Evolutionary conservation across 2,329 filamentous ascomycete species (phyloP).

Genomic region (Fusarium newnesense): DNA sequence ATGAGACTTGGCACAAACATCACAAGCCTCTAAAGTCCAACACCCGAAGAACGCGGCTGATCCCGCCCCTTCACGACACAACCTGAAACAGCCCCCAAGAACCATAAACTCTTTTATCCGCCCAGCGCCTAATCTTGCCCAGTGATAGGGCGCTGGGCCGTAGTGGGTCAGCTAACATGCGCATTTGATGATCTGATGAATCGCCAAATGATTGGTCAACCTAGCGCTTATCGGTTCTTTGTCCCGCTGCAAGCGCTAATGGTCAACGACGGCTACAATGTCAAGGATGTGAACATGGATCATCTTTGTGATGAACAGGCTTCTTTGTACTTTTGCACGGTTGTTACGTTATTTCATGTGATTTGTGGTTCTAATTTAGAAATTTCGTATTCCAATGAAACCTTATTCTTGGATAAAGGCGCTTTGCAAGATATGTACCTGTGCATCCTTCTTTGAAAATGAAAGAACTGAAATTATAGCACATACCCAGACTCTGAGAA

Average conservation of each 20-base stretch:
- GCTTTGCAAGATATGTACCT: not conserved
- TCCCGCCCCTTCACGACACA: not conserved
- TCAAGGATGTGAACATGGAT: not conserved
- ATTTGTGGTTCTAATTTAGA: not conserved
- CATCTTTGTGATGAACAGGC: not conserved
- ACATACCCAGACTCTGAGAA: accelerated
- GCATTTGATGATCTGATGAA: not conserved
- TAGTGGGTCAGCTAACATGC: not conserved
- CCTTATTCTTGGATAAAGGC: not conserved
- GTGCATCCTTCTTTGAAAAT: not conserved
- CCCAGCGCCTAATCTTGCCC: not conserved
- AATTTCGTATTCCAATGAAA: no score
- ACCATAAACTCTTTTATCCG: not conserved
- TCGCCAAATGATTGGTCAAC: not conserved
- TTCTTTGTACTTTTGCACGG: not conserved
- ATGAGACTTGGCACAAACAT: not conserved
- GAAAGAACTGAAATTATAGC: not conserved
- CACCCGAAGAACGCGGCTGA: not conserved
- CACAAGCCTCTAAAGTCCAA: not conserved
- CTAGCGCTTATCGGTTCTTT: not conserved
- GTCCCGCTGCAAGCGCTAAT: not conserved
- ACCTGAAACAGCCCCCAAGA: not conserved
- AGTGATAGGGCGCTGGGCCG: not conserved
- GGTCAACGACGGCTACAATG: not conserved
- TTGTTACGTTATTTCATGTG: not conserved